phyloP scores from a whole-genome alignment of 192 early-diverging fungal genomes.

The Phlyctochytrium bullatum region DNA sequence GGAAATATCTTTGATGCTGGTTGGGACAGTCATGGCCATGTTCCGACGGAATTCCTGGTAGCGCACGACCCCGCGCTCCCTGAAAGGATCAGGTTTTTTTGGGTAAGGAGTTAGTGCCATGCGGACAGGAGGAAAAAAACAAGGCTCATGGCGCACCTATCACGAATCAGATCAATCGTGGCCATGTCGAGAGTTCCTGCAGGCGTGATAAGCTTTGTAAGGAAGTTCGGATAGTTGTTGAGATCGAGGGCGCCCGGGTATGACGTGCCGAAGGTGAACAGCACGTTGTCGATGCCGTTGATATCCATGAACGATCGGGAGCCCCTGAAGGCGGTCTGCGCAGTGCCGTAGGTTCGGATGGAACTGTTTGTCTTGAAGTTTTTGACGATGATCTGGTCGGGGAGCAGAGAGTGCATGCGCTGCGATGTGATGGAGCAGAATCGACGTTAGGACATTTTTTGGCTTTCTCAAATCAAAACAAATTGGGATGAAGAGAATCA shows the following conservation, averaged over 20 bases:
- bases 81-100: too few species aligned
- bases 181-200: slow-evolving; percentile 23
- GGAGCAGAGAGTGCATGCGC: slow-evolving; percentile 35
- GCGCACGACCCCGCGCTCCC: slow-evolving; percentile 31
- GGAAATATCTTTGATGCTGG: slow-evolving; percentile 19
- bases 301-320: slow-evolving; percentile 9
- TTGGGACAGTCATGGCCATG: slow-evolving; percentile 12
- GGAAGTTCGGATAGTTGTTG: slow-evolving; percentile 33
- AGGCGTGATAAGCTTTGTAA: slow-evolving; percentile 27
- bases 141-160: slow-evolving; percentile 10
- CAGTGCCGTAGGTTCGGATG: slow-evolving; percentile 15
- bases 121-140: neutral
- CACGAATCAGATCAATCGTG: slow-evolving; percentile 28
- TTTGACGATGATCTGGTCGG: slow-evolving; percentile 25
- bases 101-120: neutral
- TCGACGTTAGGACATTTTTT: neutral
- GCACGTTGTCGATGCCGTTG: slow-evolving; percentile 12
- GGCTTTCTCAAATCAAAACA: neutral
- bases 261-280: slow-evolving; percentile 29
- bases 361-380: slow-evolving; percentile 11
- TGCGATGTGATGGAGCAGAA: neutral
- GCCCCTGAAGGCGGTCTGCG: slow-evolving; percentile 16
- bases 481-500: too few species aligned
- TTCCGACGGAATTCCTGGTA: slow-evolving; percentile 27
- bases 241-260: slow-evolving; percentile 26